Evolutionary conservation across 2,329 filamentous ascomycete species (phyloP), one percentile per base, ranked within the genome.

Genomic region (Cladophialophora psammophila): DNA sequence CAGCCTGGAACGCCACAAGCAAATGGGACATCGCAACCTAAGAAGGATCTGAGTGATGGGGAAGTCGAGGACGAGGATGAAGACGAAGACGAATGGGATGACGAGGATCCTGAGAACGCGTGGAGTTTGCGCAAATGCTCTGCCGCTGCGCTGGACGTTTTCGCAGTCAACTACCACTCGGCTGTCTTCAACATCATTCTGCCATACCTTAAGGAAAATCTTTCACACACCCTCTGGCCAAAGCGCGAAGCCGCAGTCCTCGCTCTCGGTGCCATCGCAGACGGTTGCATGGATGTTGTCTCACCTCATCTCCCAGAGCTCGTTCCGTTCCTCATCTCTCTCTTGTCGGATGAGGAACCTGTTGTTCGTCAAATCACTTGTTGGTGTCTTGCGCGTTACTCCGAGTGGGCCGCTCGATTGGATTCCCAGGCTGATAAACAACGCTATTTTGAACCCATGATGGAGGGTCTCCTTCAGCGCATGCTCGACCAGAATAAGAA

Each of bases 401-500:
- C 95, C 5, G 85, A 89, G 53, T 99, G 95, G 95, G 94, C 94
- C 9, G 91, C 93, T 4, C 87, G 89, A 69, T 85, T 97, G 26
- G 81, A 86, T 31, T 88, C 90, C 58, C 85, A 85, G 15, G 81
- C 82, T 18, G 87, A 93, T 70, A 90, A 90, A 75, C 86, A 90
- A 60, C 86, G 88, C 65, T 97, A 88, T 79, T 99, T 99, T 74
- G 91, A 95, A 74, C 94, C 94, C 0, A 91, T 98, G 86, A 97
- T 99, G 93, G 94, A 97, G 70, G 95, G 94, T 5, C 94, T 99
- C 57, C 82, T 99, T 65, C 89, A 89, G 68, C 92, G 94, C 76
- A 99, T 99, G 95, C 84, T 99, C 55, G 95, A 99, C 80, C 90
- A 88, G 77, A 98, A 98, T 85, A 99, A 99, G 83, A 93, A 94